A percentile compares a stretch with the other conserved stretches of the same genome.
Conservation (phyloP, 2,329 filamentous ascomycete species). For the Clonostachys rosea region DNA sequence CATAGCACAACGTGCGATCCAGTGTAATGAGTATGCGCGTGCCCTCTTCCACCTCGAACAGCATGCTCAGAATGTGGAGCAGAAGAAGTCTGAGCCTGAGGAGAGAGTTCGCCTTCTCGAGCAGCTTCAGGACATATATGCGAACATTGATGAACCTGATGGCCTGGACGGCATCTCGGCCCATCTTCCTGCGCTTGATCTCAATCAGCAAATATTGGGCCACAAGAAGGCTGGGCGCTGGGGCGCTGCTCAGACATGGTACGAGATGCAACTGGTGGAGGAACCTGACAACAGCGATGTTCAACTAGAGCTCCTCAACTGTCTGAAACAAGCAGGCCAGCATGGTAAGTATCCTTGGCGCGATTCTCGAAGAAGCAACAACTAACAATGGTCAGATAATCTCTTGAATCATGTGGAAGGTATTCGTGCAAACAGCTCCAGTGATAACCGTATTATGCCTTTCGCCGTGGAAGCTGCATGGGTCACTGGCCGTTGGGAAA, state of each 20-base stretch:
- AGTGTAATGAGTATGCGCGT: slow-evolving; percentile 88
- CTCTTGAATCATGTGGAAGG: slow-evolving; percentile 83
- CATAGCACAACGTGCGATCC: slow-evolving; percentile 76
- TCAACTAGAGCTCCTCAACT: slow-evolving; percentile 80
- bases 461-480: slow-evolving; percentile 90
- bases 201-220: slow-evolving; percentile 89
- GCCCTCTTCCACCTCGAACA: slow-evolving; percentile 95
- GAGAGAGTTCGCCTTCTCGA: slow-evolving; percentile 66
- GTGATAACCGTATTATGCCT: slow-evolving; percentile 63
- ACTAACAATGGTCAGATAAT: slow-evolving; percentile 53
- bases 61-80: slow-evolving; percentile 58
- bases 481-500: slow-evolving; percentile 79
- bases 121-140: slow-evolving; percentile 87
- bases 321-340: slow-evolving; percentile 92
- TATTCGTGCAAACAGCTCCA: slow-evolving; percentile 52
- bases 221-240: slow-evolving; percentile 91
- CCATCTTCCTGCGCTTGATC: slow-evolving; percentile 78
- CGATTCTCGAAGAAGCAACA: not conserved
- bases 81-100: slow-evolving; percentile 36
- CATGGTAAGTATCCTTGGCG: slow-evolving; percentile 55
- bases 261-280: slow-evolving; percentile 82
- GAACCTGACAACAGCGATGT: slow-evolving; percentile 71
- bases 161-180: slow-evolving; percentile 92
- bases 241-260: slow-evolving; percentile 96
- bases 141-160: slow-evolving; percentile 96